Conservation (phyloP, 1,284 basidiomycete species). For the Apiotrichum gracile region DNA sequence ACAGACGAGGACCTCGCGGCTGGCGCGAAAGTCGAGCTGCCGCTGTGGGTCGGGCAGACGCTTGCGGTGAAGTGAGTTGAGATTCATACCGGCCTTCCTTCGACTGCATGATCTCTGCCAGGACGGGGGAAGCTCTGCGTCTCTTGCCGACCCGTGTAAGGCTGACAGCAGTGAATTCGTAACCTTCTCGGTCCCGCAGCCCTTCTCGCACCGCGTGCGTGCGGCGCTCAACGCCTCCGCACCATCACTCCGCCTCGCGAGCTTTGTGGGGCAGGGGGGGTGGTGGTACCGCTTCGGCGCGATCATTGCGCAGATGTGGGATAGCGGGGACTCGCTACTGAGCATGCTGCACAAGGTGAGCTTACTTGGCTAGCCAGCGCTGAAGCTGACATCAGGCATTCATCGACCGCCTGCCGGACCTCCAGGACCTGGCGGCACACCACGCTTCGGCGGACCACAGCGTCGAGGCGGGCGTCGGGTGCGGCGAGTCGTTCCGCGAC, state of each 20-base stretch:
- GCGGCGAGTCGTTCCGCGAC: constrained; percentile 71
- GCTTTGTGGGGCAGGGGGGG: constrained; percentile 75
- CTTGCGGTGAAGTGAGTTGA: constrained; percentile 65
- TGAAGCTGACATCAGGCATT: constrained; percentile 58
- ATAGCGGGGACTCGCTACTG: constrained; percentile 29
- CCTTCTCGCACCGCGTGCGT: constrained; percentile 67
- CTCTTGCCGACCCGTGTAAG: too few relatives aligned
- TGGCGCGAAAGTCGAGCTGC: constrained; percentile 66
- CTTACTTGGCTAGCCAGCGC: not conserved
- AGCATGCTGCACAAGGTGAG: constrained; percentile 61
- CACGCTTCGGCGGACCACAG: constrained; percentile 60
- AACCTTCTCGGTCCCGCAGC: constrained; percentile 70
- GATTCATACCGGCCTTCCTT: too few relatives aligned
- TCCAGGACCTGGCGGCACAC: constrained; percentile 85
- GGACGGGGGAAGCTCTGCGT: too few relatives aligned
- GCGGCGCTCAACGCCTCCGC: constrained; percentile 81
- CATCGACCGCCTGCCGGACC: constrained; percentile 65
- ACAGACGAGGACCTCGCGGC: constrained; percentile 71
- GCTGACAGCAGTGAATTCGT: constrained; percentile 78
- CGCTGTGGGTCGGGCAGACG: constrained; percentile 79
- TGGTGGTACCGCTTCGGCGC: constrained; percentile 85
- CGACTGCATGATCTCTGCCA: too few relatives aligned
- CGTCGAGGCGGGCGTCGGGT: constrained; percentile 37
- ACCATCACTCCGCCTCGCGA: constrained; percentile 68
- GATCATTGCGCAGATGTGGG: constrained; percentile 56